Conservation (phyloP, 2,329 filamentous ascomycete species). For the Cytospora paraplurivora region DNA sequence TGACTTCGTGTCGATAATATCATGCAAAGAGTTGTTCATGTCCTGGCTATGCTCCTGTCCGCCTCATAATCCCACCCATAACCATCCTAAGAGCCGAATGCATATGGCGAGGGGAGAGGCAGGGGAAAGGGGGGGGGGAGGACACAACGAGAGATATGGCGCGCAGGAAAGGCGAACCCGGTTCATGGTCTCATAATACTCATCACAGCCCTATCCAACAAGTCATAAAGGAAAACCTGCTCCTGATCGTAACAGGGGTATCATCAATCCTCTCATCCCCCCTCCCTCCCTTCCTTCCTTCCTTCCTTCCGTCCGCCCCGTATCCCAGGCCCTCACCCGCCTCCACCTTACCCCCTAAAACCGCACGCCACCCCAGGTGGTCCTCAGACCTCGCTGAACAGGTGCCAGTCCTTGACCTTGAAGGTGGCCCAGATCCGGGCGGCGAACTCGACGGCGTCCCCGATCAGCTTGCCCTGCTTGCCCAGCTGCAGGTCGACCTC, state of each 20-base stretch:
- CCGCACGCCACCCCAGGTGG: no score
- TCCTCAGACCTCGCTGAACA: conserved; percentile 63
- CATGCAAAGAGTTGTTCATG: background rate
- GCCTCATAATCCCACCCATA: background rate
- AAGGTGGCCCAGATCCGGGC: conserved; percentile 71
- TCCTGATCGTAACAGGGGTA: conserved; percentile 21
- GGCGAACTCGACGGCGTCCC: conserved; percentile 68
- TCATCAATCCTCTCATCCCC: conserved; percentile 12
- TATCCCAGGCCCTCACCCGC: no score
- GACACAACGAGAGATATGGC: background rate
- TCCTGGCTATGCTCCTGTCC: background rate
- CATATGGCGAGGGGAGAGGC: no score
- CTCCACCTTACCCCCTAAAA: no score
- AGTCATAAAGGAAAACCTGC: background rate
- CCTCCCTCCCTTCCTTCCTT: background rate
- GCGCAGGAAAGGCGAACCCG: background rate
- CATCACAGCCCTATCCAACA: background rate
- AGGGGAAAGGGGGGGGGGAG: background rate
- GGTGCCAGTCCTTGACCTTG: conserved; percentile 75
- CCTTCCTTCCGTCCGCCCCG: background rate
- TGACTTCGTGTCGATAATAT: background rate
- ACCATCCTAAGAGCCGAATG: background rate
- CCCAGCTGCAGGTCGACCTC: conserved; percentile 69
- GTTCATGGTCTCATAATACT: conserved; percentile 19
- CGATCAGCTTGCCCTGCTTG: conserved; percentile 68